These are phyloP conservation scores for Polygonum maritimum DNA, from an alignment of 148 eudicot species.

Conservation along the genomic window DNA sequence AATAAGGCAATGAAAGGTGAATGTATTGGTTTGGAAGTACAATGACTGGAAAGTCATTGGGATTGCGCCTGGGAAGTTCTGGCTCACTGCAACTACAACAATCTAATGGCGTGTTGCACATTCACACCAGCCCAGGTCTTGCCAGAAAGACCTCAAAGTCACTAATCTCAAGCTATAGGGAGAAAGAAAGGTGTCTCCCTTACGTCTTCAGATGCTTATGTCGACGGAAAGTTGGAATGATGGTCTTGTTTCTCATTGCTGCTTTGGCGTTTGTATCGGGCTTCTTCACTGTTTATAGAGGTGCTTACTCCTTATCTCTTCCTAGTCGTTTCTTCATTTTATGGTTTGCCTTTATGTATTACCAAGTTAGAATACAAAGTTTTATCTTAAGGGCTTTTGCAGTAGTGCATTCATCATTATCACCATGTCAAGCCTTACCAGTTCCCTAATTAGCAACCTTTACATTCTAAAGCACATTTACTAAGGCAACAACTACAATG, in stretches of 20 bases:
- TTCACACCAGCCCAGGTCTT: conserved; percentile 30
- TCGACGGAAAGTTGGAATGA: conserved; percentile 62
- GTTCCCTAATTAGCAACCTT: not conserved
- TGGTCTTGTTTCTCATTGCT: conserved; percentile 54
- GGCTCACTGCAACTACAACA: conserved; percentile 60
- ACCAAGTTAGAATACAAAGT: not conserved
- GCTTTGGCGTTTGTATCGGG: conserved; percentile 50
- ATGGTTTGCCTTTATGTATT: not conserved
- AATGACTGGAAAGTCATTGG: conserved; percentile 84
- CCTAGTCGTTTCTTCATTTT: not conserved
- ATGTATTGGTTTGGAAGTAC: conserved; percentile 44
- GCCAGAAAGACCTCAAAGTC: conserved; percentile 53
- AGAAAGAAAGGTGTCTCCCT: conserved; percentile 62
- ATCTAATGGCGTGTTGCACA: conserved; percentile 50
- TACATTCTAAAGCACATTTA: not conserved
- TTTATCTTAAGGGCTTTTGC: not conserved
- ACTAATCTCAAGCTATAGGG: conserved; percentile 47
- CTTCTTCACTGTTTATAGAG: conserved; percentile 48
- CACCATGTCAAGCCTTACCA: not conserved
- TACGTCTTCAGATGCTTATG: conserved; percentile 38
- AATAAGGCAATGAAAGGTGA: conserved; percentile 37
- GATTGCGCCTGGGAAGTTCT: conserved; percentile 52
- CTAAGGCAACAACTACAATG: too few species aligned
- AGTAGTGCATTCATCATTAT: not conserved
- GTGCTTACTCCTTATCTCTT: conserved; percentile 23